Conservation (phyloP, 2,329 filamentous ascomycete species). For the Elsinoe arachidis region DNA sequence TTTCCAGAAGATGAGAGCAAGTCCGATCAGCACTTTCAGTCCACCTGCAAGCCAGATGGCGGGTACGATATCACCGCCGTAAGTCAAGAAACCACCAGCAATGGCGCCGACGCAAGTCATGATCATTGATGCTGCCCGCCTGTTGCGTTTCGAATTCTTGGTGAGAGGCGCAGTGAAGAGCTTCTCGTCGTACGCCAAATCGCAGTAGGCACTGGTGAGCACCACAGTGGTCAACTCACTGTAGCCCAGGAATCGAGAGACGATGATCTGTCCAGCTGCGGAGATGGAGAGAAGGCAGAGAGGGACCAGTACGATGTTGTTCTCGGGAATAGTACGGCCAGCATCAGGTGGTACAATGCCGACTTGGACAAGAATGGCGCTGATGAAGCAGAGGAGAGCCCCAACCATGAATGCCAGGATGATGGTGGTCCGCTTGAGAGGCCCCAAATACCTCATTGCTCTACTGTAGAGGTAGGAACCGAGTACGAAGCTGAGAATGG, state of each 20-base stretch:
- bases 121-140: conserved; percentile 42
- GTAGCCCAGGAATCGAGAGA: conserved; percentile 59
- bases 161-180: conserved; percentile 34
- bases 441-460: conserved; percentile 56
- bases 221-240: conserved; percentile 69
- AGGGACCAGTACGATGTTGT: conserved; percentile 50
- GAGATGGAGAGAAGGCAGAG: conserved; percentile 67
- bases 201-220: conserved; percentile 73
- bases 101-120: conserved; percentile 47
- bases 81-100: conserved; percentile 46
- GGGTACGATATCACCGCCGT: conserved; percentile 42
- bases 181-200: conserved; percentile 60
- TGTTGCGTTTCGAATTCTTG: conserved; percentile 45
- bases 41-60: conserved; percentile 41
- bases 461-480: conserved; percentile 64
- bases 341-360: conserved; percentile 25
- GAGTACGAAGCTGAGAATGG: conserved; percentile 60
- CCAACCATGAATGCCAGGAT: conserved; percentile 37
- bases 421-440: conserved; percentile 57
- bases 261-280: conserved; percentile 69
- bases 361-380: conserved; percentile 36
- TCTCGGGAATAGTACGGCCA: conserved; percentile 34
- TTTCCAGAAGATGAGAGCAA: conserved; percentile 36
- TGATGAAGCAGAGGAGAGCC: conserved; percentile 31
- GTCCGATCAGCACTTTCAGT: conserved; percentile 32